These are phyloP conservation scores for Talaromyces sp. DNA, from an alignment of 2,329 filamentous ascomycete genomes.

Conservation along the genomic window DNA sequence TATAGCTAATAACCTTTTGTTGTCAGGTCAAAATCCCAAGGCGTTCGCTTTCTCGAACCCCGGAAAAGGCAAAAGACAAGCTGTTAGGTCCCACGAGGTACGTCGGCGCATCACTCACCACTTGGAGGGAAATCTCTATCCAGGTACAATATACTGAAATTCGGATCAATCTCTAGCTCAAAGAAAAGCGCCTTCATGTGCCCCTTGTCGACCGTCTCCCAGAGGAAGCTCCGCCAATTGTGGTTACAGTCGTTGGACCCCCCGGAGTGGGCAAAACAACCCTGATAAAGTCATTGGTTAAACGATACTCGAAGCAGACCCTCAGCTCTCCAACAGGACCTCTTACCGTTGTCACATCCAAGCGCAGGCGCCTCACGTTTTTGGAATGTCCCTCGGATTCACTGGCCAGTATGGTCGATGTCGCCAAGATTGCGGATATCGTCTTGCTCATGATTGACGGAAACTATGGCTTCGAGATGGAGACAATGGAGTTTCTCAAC, in stretches of 20 bases:
- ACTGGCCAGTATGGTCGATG: slow-evolving; percentile 91
- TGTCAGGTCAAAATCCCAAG: slow-evolving; percentile 72
- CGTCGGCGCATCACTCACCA: slow-evolving; percentile 13
- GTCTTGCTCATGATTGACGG: slow-evolving; percentile 97
- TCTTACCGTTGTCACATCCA: slow-evolving; percentile 93
- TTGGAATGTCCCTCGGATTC: slow-evolving; percentile 93
- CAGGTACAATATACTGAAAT: neutral
- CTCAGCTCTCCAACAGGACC: slow-evolving; percentile 85
- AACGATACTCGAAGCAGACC: slow-evolving; percentile 92
- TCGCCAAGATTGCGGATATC: slow-evolving; percentile 96
- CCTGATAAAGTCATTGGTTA: slow-evolving; percentile 86
- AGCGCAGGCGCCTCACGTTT: slow-evolving; percentile 90
- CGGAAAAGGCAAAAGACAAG: slow-evolving; percentile 69
- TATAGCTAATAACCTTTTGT: neutral
- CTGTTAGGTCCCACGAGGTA: slow-evolving; percentile 52
- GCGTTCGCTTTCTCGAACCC: slow-evolving; percentile 82
- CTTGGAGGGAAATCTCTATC: neutral
- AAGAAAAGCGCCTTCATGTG: slow-evolving; percentile 94
- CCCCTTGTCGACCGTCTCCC: slow-evolving; percentile 92
- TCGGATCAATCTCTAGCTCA: slow-evolving; percentile 54
- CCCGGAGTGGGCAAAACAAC: slow-evolving; percentile 91
- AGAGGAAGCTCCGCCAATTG: slow-evolving; percentile 87
- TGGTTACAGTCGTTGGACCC: slow-evolving; percentile 91
- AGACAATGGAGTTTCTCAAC: slow-evolving; percentile 99
- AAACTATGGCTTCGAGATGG: slow-evolving; percentile 99